Conservation (phyloP, 176 grass and related monocot species). For the Tillandsia fasciculata region DNA sequence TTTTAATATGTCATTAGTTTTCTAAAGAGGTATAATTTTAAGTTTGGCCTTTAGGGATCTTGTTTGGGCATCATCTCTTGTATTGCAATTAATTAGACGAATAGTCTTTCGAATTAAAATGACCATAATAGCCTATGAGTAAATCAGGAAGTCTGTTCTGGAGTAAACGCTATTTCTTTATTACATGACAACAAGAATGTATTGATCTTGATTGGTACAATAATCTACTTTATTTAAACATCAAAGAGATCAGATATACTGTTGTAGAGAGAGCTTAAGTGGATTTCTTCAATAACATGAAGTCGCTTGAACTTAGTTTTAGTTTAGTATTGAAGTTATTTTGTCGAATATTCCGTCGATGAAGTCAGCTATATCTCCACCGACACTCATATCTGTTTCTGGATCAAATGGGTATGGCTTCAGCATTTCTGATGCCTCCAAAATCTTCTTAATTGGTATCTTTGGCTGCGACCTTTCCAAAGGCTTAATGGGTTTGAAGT, state of each 20-base stretch:
- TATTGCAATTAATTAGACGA: too few relatives aligned
- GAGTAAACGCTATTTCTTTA: not conserved
- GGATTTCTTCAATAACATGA: not conserved
- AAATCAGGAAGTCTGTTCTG: too few relatives aligned
- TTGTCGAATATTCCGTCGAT: not conserved
- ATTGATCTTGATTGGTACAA: not conserved
- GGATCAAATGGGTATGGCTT: slow-evolving; percentile 42
- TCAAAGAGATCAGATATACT: not conserved
- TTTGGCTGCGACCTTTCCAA: slow-evolving; percentile 39
- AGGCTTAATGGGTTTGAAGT: slow-evolving; percentile 30
- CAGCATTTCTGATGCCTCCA: slow-evolving; percentile 33
- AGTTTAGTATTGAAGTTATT: slow-evolving; percentile 9
- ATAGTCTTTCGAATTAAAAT: too few relatives aligned
- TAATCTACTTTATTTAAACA: not conserved
- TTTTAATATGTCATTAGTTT: too few relatives aligned
- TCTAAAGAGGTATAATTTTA: too few relatives aligned
- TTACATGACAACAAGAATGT: not conserved
- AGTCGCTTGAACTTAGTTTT: not conserved
- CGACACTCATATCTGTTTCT: slow-evolving; percentile 49
- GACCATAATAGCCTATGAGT: too few relatives aligned
- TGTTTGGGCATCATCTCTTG: too few relatives aligned
- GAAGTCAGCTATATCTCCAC: slow-evolving; percentile 7
- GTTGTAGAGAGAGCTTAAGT: not conserved
- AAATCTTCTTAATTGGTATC: slow-evolving; percentile 33
- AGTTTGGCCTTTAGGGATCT: too few relatives aligned